These are phyloP conservation scores for Kurtzmaniella cleridarum DNA, from an alignment of 805 yeast species.

Conservation along the genomic window DNA sequence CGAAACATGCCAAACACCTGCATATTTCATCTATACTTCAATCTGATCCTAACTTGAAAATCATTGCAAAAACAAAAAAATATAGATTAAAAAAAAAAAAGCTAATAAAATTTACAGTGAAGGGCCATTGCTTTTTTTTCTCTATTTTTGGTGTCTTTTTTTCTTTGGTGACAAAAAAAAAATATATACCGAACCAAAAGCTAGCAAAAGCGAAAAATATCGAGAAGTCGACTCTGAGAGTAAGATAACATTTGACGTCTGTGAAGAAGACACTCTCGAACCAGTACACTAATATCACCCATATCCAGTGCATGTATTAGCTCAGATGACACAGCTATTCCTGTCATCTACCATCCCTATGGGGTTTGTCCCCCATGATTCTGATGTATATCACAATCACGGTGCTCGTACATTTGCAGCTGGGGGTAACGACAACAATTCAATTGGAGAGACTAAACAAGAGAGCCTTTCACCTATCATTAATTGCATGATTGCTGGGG, in stretches of 20 bases:
- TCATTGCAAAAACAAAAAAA: no score
- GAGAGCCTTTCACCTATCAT: slow-evolving; percentile 37
- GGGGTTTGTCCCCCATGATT: slow-evolving; percentile 22
- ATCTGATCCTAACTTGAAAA: neutral
- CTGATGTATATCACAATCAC: neutral
- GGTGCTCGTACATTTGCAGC: neutral
- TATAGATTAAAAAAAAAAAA: neutral
- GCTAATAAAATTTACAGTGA: neutral
- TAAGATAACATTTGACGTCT: neutral
- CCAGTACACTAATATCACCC: neutral
- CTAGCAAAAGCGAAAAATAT: neutral
- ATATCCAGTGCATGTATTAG: neutral
- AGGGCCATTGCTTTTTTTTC: no score
- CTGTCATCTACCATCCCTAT: slow-evolving; percentile 33
- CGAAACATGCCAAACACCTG: no score
- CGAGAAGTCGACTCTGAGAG: slow-evolving; percentile 1
- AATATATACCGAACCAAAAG: neutral
- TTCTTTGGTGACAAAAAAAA: neutral
- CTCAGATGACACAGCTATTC: slow-evolving; percentile 18
- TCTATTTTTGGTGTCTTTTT: no score
- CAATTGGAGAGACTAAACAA: neutral
- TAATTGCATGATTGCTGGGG: slow-evolving; percentile 81
- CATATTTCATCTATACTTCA: no score
- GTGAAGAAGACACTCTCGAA: no score
- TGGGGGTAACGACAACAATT: neutral